phyloP scores from a whole-genome alignment of 2,329 filamentous ascomycete species.

The Triangularia verruculosa region DNA sequence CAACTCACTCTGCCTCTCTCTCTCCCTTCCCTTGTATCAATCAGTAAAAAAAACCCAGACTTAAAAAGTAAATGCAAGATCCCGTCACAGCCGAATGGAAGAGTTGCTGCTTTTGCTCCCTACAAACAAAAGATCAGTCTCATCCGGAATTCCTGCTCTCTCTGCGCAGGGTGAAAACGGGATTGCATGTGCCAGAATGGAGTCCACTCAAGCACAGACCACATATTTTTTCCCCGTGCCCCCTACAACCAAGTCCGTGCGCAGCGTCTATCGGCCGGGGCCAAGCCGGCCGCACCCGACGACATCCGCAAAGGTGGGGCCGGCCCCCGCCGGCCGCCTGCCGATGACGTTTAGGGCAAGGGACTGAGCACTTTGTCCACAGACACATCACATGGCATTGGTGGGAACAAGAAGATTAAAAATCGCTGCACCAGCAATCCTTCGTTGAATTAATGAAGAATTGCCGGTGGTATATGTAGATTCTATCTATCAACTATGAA shows the following conservation, averaged over 20 bases:
- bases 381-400: no score
- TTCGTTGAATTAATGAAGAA: no score
- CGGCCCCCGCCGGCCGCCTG: not conserved
- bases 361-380: not conserved
- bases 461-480: no score
- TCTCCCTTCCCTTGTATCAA: not conserved
- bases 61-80: not conserved
- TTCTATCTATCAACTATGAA: no score
- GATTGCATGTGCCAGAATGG: not conserved
- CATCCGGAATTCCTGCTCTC: not conserved
- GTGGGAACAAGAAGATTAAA: not conserved
- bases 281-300: not conserved
- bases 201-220: not conserved
- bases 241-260: not conserved
- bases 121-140: not conserved
- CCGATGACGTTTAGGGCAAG: not conserved
- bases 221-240: not conserved
- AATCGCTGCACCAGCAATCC: not conserved
- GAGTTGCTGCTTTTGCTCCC: no score
- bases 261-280: not conserved
- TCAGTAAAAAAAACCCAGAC: no score
- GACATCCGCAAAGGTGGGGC: not conserved
- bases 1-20: not conserved
- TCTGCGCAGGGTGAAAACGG: no score
- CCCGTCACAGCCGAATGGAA: not conserved